These are phyloP conservation scores for Globisporangium megalacanthum DNA, from an alignment of 352 stramenopile species.

Conservation along the genomic window DNA sequence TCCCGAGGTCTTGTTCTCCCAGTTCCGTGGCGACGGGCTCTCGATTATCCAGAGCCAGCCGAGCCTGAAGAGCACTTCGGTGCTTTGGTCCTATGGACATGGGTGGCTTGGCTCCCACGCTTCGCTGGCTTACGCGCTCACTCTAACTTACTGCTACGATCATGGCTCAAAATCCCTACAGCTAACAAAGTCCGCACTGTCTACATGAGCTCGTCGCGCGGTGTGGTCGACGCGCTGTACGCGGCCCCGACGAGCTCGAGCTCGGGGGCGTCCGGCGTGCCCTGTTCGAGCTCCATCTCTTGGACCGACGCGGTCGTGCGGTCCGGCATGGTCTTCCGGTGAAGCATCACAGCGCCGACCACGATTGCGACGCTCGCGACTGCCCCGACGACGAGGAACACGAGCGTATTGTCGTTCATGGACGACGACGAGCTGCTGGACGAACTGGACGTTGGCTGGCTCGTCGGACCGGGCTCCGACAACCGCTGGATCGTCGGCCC, in stretches of 20 bases:
- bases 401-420: slow-evolving; percentile 12
- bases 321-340: background rate
- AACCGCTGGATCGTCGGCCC: slow-evolving; percentile 1
- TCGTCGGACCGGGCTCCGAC: background rate
- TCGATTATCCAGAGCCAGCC: too few relatives aligned
- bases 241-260: background rate
- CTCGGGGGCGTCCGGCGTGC: slow-evolving; percentile 20
- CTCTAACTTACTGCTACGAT: background rate
- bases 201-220: slow-evolving; percentile 7
- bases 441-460: slow-evolving; percentile 11
- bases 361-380: slow-evolving; percentile 4
- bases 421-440: background rate
- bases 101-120: too few relatives aligned
- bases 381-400: slow-evolving; percentile 15
- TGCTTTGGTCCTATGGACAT: too few relatives aligned
- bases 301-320: slow-evolving; percentile 7
- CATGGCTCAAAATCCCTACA: background rate
- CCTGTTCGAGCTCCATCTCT: slow-evolving; percentile 14
- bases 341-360: slow-evolving; percentile 14
- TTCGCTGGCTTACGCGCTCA: background rate
- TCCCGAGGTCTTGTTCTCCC: too few relatives aligned
- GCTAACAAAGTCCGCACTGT: too few relatives aligned
- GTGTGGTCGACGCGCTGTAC: slow-evolving; percentile 7
- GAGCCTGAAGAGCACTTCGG: too few relatives aligned
- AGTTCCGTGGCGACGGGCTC: too few relatives aligned